Conservation (phyloP, 352 stramenopile species). For the Globisporangium okanoganense region DNA sequence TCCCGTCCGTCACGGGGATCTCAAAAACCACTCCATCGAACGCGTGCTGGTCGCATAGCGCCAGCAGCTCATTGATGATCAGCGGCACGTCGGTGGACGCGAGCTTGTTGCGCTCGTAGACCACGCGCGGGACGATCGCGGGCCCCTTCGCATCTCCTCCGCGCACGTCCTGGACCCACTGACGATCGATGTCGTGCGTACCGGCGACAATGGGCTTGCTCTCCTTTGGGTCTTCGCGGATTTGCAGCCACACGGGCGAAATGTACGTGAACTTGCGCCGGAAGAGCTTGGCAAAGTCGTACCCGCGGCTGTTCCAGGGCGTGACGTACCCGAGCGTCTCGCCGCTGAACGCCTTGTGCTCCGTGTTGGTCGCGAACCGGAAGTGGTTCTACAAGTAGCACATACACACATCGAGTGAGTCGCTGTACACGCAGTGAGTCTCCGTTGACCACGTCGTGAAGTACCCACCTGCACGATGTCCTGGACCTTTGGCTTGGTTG, state of each 20-base stretch:
- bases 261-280: conserved; percentile 78
- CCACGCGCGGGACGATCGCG: conserved; percentile 65
- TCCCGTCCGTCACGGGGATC: conserved; percentile 57
- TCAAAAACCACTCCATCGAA: conserved; percentile 81
- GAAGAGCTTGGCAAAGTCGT: conserved; percentile 65
- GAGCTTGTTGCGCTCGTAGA: conserved; percentile 76
- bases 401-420: not conserved
- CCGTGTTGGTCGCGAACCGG: conserved; percentile 18
- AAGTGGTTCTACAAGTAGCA: conserved; percentile 23
- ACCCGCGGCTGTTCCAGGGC: conserved; percentile 77
- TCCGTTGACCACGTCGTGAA: not conserved
- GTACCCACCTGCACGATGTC: conserved; percentile 44
- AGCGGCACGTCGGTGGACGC: conserved; percentile 40
- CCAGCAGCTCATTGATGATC: conserved; percentile 53
- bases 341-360: conserved; percentile 32
- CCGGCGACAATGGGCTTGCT: conserved; percentile 59
- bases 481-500: conserved; percentile 35
- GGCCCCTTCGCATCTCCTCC: conserved; percentile 22
- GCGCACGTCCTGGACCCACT: conserved; percentile 55
- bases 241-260: conserved; percentile 78
- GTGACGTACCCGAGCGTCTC: conserved; percentile 78
- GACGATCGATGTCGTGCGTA: conserved; percentile 59
- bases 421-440: not conserved
- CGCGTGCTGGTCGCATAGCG: conserved; percentile 27
- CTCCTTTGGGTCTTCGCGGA: conserved; percentile 42